Evolutionary conservation across 2,329 filamentous ascomycete genomes (phyloP).

Genomic region (Aspergillus uvarum): DNA sequence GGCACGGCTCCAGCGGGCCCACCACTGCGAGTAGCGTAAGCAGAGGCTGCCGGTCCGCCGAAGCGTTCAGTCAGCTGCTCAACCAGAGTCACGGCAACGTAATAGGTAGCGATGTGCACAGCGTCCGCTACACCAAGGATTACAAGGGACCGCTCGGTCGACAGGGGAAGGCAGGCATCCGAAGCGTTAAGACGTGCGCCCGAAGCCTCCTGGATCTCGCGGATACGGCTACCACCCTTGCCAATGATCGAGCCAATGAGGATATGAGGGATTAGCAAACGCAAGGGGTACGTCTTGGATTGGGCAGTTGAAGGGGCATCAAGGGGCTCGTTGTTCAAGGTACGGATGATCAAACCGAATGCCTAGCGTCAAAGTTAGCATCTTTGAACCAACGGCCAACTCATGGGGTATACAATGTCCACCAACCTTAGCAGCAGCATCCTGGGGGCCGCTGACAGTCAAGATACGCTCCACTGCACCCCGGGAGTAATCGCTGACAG

Average conservation of each 20-base stretch:
- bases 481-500: slow-evolving; percentile 96
- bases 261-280: slow-evolving; percentile 92
- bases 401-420: background rate
- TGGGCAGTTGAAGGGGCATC: slow-evolving; percentile 83
- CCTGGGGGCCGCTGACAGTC: slow-evolving; percentile 93
- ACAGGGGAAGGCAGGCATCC: slow-evolving; percentile 88
- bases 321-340: slow-evolving; percentile 93
- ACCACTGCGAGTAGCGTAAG: slow-evolving; percentile 92
- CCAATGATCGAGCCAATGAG: slow-evolving; percentile 98
- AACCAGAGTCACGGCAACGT: slow-evolving; percentile 94
- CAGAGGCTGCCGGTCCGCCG: slow-evolving; percentile 92
- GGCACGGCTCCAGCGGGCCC: slow-evolving; percentile 91
- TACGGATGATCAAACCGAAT: slow-evolving; percentile 96
- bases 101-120: slow-evolving; percentile 98
- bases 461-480: slow-evolving; percentile 96
- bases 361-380: slow-evolving; percentile 57
- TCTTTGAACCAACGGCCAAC: background rate
- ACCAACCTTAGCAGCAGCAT: slow-evolving; percentile 90
- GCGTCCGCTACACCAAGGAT: slow-evolving; percentile 97
- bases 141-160: slow-evolving; percentile 94
- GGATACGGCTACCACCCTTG: slow-evolving; percentile 91
- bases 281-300: slow-evolving; percentile 95
- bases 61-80: slow-evolving; percentile 97
- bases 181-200: slow-evolving; percentile 95
- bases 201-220: slow-evolving; percentile 97